Evolutionary conservation across 108 stramenopile species (phyloP).

Genomic region (Cyclotella choctawhatcheeana): DNA sequence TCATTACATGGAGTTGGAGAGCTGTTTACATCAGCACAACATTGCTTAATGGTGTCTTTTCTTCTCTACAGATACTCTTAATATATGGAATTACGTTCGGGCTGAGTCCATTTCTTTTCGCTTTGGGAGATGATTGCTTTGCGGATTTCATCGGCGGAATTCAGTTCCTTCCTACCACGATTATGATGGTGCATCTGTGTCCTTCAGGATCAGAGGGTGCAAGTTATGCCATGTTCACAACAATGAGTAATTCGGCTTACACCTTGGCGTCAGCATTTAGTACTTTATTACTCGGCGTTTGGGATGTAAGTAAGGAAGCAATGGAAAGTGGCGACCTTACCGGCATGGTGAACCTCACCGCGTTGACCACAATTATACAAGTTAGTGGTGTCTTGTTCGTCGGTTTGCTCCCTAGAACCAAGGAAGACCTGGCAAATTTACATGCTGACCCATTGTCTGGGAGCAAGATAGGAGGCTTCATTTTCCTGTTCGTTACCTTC

Average conservation of each 20-base stretch:
- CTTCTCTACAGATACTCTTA: conserved; percentile 73
- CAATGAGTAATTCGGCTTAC: conserved; percentile 72
- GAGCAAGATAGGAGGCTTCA: conserved; percentile 70
- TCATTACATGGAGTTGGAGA: conserved; percentile 84
- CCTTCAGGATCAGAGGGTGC: conserved; percentile 70
- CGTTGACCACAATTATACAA: conserved; percentile 78
- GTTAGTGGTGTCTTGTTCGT: conserved; percentile 76
- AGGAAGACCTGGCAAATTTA: conserved; percentile 72
- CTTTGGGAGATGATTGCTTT: conserved; percentile 88
- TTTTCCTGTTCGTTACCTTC: conserved; percentile 78
- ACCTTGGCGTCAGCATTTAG: conserved; percentile 62
- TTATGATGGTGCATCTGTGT: conserved; percentile 74
- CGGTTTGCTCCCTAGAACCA: conserved; percentile 70
- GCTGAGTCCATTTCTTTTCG: conserved; percentile 73
- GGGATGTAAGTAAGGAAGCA: conserved; percentile 80
- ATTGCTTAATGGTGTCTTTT: conserved; percentile 75
- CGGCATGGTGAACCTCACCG: conserved; percentile 80
- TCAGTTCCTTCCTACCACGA: conserved; percentile 82
- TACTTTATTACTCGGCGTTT: conserved; percentile 70
- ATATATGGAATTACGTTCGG: conserved; percentile 85
- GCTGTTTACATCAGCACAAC: conserved; percentile 79
- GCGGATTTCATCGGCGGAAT: conserved; percentile 81
- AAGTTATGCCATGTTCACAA: conserved; percentile 89
- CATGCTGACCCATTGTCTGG: conserved; percentile 54
- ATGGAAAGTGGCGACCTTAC: conserved; percentile 59